Evolutionary conservation across 306 rosid genomes (phyloP), one percentile per base, ranked within the genome.

Genomic region (Echinosophora koreensis): DNA sequence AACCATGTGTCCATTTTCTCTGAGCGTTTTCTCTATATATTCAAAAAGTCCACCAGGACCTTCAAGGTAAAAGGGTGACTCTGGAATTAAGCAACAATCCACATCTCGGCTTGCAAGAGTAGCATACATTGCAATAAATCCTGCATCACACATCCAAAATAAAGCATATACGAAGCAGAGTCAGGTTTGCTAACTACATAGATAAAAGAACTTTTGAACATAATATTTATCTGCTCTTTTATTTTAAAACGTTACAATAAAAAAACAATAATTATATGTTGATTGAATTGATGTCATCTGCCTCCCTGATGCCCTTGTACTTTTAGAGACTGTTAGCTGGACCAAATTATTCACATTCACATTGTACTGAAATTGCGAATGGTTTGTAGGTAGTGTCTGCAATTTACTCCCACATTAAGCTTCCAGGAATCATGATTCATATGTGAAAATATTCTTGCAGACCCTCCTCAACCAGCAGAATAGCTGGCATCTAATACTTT

Each of bases 51-150:
- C 99, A 49, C 99, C 99, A 3, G 84, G 86, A 64, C 99, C 97
- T 81, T 92, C 99, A 0, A 95, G 97, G 85, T 92, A 92, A 66
- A 95, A 95, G 41, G 92, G 95, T 49, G 93, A 95, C 85, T 95
- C 99, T 7, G 99, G 99, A 85, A 95, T 95, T 69, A 95, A 86
- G 91, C 99, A 95, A 79, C 97, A 92, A 68, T 95, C 99, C 38
- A 95, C 99, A 37, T 95, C 99, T 84, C 99, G 87, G 85, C 91
- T 92, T 4, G 97, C 99, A 77, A 95, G 97, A 52, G 99, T 92
- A 46, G 99, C 97, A 82, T 95, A 6, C 99, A 95, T 90, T 5
- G 99, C 94, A 79, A 92, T 92, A 49, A 90, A 95, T 73, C 99
- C 99, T 95, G 92, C 80, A 77, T 12, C 57, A 63, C n/a, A 42